Evolutionary conservation across 164 flowering plant species (phyloP).

Genomic region (Protea cynaroides): DNA sequence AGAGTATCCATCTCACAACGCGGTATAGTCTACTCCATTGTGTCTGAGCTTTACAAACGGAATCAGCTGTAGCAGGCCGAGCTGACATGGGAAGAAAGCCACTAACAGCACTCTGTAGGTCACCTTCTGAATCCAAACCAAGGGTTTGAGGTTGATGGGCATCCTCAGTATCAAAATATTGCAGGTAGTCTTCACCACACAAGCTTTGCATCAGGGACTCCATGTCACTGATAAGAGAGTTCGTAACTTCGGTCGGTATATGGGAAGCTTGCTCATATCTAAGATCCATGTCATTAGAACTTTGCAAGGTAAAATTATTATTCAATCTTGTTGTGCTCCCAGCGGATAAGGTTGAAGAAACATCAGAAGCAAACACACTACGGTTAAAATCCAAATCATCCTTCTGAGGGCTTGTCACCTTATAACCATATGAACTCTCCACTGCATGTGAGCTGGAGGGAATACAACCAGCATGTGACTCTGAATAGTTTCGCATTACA

Average conservation of each 20-base stretch:
- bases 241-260: slow-evolving; percentile 16
- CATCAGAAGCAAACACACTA: slow-evolving; percentile 39
- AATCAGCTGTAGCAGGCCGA: slow-evolving; percentile 10
- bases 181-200: slow-evolving; percentile 36
- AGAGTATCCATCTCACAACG: slow-evolving; percentile 40
- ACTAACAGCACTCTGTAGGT: slow-evolving; percentile 40
- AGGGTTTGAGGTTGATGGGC: slow-evolving; percentile 23
- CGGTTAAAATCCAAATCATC: slow-evolving; percentile 32
- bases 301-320: slow-evolving; percentile 36
- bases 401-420: slow-evolving; percentile 24
- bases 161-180: slow-evolving; percentile 31
- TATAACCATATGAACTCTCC: slow-evolving; percentile 16
- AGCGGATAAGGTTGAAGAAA: slow-evolving; percentile 30
- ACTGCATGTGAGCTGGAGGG: slow-evolving; percentile 29
- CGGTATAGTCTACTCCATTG: slow-evolving; percentile 49
- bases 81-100: slow-evolving; percentile 25
- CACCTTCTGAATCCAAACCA: slow-evolving; percentile 32
- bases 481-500: slow-evolving; percentile 24
- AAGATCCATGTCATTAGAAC: slow-evolving; percentile 35
- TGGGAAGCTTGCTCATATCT: slow-evolving; percentile 32
- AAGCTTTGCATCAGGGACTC: slow-evolving; percentile 35
- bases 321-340: slow-evolving; percentile 36
- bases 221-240: slow-evolving; percentile 29
- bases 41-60: slow-evolving; percentile 27
- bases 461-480: slow-evolving; percentile 19